Percentiles rank a stretch among this genome's conserved stretches.
These are phyloP conservation scores for Chrysanthemum seticuspe DNA, from an alignment of 129 eudicot species.

Conservation along the genomic window DNA sequence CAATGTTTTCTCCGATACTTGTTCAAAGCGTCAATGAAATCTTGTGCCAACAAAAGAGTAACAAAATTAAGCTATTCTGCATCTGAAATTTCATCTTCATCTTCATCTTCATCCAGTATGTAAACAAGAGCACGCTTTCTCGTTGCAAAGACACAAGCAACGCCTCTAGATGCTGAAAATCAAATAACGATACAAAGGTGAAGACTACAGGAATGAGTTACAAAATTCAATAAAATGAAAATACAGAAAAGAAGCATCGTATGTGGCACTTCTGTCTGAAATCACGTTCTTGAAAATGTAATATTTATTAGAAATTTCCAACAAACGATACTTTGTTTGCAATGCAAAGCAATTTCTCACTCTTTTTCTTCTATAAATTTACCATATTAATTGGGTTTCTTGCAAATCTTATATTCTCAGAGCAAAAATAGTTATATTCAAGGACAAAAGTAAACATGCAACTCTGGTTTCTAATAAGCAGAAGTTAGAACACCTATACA, in stretches of 20 bases:
- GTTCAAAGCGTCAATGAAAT: too few relatives aligned
- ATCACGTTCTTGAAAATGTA: not conserved
- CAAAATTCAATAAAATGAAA: not conserved
- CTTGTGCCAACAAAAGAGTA: too few relatives aligned
- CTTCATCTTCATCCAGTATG: constrained; percentile 73
- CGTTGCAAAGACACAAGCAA: constrained; percentile 84
- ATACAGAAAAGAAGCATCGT: not conserved
- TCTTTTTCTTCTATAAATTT: not conserved
- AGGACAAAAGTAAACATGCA: not conserved
- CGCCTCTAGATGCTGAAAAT: constrained; percentile 95
- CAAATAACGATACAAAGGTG: constrained; percentile 12
- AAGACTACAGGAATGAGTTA: not conserved
- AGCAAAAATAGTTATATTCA: not conserved
- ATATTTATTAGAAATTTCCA: not conserved
- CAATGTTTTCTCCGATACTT: too few relatives aligned
- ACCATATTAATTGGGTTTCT: not conserved
- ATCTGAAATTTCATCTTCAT: constrained; percentile 83
- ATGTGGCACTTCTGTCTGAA: not conserved
- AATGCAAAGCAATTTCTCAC: not conserved
- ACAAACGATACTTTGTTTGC: not conserved
- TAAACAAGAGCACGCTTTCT: constrained; percentile 95
- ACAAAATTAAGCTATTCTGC: constrained; percentile 47
- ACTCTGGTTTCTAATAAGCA: too few relatives aligned
- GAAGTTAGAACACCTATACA: not conserved
- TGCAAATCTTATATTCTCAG: too few relatives aligned